Evolutionary conservation across 345 rosid species (phyloP).

Genomic region (Eucalyptus albens): DNA sequence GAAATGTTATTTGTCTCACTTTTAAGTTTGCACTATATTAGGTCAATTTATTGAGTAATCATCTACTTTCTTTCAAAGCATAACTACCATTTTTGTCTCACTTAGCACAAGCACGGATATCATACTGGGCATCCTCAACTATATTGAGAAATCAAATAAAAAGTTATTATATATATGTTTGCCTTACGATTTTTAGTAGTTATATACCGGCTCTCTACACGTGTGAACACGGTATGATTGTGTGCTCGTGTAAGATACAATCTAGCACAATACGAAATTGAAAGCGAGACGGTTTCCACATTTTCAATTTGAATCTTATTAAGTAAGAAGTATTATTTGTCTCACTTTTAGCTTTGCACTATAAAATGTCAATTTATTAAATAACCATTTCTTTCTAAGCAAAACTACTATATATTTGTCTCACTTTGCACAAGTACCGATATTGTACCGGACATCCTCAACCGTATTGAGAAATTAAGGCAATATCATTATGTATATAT

Average conservation of each 20-base stretch:
- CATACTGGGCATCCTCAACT: neutral
- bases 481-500: too few species aligned
- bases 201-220: neutral
- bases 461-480: too few species aligned
- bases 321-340: neutral
- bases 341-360: neutral
- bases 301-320: neutral
- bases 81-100: neutral
- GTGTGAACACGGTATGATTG: accelerated
- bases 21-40: neutral
- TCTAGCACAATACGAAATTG: neutral
- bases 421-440: neutral
- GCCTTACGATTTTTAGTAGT: neutral
- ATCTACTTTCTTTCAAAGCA: neutral
- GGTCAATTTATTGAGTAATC: neutral
- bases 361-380: neutral
- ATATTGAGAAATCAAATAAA: neutral
- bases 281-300: neutral
- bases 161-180: neutral
- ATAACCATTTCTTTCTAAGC: neutral
- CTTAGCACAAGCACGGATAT: neutral
- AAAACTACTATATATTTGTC: neutral
- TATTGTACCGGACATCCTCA: neutral
- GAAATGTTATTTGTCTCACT: neutral
- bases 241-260: neutral